Evolutionary conservation across 805 yeast species (phyloP).

Genomic region (Grigorovia humatica): DNA sequence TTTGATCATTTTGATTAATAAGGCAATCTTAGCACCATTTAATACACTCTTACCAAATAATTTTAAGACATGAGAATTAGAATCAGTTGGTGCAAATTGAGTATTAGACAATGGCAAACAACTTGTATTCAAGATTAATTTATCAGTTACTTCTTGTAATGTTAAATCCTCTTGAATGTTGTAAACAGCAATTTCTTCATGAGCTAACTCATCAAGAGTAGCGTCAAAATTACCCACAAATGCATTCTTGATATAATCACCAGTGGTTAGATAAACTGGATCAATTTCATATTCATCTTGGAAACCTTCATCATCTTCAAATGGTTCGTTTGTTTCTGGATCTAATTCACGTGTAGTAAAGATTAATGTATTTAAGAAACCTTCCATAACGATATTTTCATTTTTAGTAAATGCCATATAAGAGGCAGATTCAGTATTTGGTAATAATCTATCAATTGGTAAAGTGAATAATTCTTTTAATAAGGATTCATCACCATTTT

Average conservation of each 20-base stretch:
- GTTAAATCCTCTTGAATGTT: slow-evolving; percentile 42
- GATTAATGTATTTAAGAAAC: slow-evolving; percentile 56
- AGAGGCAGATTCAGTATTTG: slow-evolving; percentile 60
- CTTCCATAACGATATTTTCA: slow-evolving; percentile 36
- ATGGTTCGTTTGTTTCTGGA: slow-evolving; percentile 55
- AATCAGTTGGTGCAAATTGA: slow-evolving; percentile 49
- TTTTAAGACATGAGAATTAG: slow-evolving; percentile 59
- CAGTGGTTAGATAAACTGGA: slow-evolving; percentile 56
- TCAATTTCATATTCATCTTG: slow-evolving; percentile 91
- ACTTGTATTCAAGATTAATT: slow-evolving; percentile 42
- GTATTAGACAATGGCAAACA: slow-evolving; percentile 68
- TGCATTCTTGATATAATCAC: slow-evolving; percentile 73
- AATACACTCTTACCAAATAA: slow-evolving; percentile 63
- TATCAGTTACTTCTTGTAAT: slow-evolving; percentile 47
- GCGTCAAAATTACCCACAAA: slow-evolving; percentile 67
- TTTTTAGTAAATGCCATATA: slow-evolving; percentile 64
- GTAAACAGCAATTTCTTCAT: slow-evolving; percentile 56
- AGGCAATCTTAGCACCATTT: slow-evolving; percentile 34
- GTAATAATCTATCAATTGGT: slow-evolving; percentile 62
- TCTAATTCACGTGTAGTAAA: slow-evolving; percentile 75
- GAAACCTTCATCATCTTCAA: slow-evolving; percentile 70
- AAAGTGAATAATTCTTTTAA: slow-evolving; percentile 62
- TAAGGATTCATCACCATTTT: slow-evolving; percentile 35
- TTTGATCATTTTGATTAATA: slow-evolving; percentile 45
- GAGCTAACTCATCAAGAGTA: slow-evolving; percentile 60